phyloP scores from a whole-genome alignment of 2,329 filamentous ascomycete genomes.

The Penicillium brasilianum region DNA sequence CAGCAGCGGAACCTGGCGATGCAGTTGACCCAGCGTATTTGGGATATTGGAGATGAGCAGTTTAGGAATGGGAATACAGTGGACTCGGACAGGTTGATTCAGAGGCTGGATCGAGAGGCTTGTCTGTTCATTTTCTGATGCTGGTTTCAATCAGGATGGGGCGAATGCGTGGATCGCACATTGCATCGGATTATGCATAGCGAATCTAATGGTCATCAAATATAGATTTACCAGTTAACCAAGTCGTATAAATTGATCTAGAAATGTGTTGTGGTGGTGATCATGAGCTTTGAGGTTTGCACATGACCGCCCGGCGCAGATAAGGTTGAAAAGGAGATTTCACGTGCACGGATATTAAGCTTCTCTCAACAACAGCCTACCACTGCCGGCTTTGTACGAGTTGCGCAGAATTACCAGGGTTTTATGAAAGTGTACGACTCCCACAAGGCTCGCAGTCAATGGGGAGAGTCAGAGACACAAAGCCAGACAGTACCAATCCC shows the following conservation, averaged over 20 bases:
- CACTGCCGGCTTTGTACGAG: background rate
- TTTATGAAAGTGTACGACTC: background rate
- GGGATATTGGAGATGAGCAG: slow-evolving; percentile 26
- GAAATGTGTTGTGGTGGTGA: background rate
- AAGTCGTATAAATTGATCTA: background rate
- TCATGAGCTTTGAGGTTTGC: too few species aligned
- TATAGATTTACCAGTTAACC: background rate
- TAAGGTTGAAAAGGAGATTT: background rate
- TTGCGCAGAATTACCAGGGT: background rate
- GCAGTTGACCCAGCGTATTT: slow-evolving; percentile 30
- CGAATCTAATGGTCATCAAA: too few species aligned
- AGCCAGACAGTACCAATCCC: slow-evolving; percentile 7
- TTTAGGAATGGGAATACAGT: background rate
- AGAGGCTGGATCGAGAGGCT: slow-evolving; percentile 22
- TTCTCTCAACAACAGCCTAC: background rate
- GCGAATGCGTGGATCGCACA: too few species aligned
- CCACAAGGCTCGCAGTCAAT: background rate
- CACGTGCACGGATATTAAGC: background rate
- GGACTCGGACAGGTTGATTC: slow-evolving; percentile 22
- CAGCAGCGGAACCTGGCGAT: slow-evolving; percentile 32
- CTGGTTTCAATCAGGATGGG: too few species aligned
- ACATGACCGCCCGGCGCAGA: background rate
- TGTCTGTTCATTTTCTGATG: slow-evolving; percentile 30
- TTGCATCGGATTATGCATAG: too few species aligned
- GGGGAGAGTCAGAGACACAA: background rate